Evolutionary conservation across 163 green algal genomes (phyloP), one percentile per base, ranked within the genome.

Genomic region (Trebouxiophyceae sp.): DNA sequence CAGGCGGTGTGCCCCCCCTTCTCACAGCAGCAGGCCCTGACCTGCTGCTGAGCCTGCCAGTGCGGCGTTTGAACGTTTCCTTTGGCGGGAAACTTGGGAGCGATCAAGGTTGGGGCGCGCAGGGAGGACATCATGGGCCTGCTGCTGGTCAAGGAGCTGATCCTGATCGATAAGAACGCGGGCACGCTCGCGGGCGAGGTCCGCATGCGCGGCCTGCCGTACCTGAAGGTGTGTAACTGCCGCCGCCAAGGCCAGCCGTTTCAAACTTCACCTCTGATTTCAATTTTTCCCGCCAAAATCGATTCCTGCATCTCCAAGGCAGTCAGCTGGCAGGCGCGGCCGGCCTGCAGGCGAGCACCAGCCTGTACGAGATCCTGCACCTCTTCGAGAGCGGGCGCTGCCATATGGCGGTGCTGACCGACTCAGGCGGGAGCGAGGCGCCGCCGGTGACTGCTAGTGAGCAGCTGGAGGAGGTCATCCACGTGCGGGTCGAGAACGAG

Each of bases 281-380:
- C n/a, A n/a, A n/a, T n/a, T n/a, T n/a, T n/a, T n/a, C n/a, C n/a
- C n/a, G n/a, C n/a, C n/a, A n/a, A n/a, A n/a, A n/a, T n/a, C n/a
- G n/a, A n/a, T n/a, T n/a, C n/a, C n/a, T n/a, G n/a, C n/a, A n/a
- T n/a, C n/a, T n/a, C n/a, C n/a, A n/a, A n/a, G n/a, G n/a, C n/a
- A n/a, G n/a, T n/a, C n/a, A n/a, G n/a, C n/a, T n/a, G n/a, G n/a
- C n/a, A n/a, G n/a, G n/a, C n/a, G n/a, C n/a, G n/a, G n/a, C n/a
- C n/a, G 12, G 39, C 12, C 63, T 85, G 44, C 58, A 50, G 5
- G 66, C 64, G 30, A 68, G 75, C 63, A 93, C 83, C 3, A 77
- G 78, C 3, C 89, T 96, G 77, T 96, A 95, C 76, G 91, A 97
- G 78, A 85, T 96, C 79, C 79, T 97, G 7, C 84, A 87, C 65